Conservation (phyloP, 192 early-diverging fungal genomes). For the Coemansia sp. region DNA sequence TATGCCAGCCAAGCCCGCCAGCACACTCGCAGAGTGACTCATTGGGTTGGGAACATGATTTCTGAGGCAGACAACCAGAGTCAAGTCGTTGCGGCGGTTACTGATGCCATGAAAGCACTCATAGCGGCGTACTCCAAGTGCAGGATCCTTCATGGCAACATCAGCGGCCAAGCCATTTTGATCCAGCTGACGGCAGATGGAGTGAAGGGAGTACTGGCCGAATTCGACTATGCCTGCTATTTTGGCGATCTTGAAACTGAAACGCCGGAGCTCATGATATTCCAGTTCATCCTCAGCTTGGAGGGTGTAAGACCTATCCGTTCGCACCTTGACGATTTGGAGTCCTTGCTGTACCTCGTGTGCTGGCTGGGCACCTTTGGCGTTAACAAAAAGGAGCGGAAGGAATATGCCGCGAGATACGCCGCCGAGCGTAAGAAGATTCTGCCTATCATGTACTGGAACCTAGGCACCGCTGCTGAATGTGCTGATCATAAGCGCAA, state of each 20-base stretch:
- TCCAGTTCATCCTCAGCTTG: conserved; percentile 31
- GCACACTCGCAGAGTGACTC: not conserved
- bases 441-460: not conserved
- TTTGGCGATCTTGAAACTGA: not conserved
- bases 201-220: not conserved
- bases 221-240: not conserved
- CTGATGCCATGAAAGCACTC: not conserved
- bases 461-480: too few relatives aligned
- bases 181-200: not conserved
- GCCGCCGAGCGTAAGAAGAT: not conserved
- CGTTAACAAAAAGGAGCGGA: not conserved
- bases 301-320: not conserved
- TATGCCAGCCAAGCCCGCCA: not conserved
- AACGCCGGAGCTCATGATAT: conserved; percentile 11
- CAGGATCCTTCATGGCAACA: conserved; percentile 1
- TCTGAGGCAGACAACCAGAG: not conserved
- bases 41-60: not conserved
- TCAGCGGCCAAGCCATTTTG: not conserved
- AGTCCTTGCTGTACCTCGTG: not conserved
- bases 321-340: not conserved
- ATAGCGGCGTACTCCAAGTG: not conserved
- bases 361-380: conserved; percentile 3
- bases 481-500: not conserved
- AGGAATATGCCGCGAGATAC: not conserved
- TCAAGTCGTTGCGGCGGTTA: not conserved